phyloP scores from a whole-genome alignment of 441 rosid species.

The Jatropha podagrica region DNA sequence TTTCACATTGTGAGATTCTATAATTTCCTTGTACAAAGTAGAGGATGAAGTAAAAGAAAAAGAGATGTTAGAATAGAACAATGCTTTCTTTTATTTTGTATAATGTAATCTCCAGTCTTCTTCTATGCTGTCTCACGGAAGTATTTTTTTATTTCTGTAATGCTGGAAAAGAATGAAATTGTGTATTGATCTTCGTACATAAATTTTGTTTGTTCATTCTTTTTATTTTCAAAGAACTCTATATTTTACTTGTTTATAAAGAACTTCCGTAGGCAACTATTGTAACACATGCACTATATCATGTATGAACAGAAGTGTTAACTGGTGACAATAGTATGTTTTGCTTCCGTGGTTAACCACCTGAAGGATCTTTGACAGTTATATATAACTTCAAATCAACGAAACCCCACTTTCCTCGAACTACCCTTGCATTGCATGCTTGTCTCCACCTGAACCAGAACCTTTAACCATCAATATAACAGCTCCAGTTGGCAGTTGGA shows the following conservation, averaged over 20 bases:
- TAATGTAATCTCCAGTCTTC: conserved; percentile 22
- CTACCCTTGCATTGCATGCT: not conserved
- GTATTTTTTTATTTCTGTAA: conserved; percentile 18
- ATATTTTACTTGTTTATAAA: not conserved
- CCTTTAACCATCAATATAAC: not conserved
- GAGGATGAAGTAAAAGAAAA: conserved; percentile 18
- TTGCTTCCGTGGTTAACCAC: not conserved
- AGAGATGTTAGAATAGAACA: conserved; percentile 24
- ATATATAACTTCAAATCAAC: not conserved
- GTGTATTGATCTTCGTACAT: conserved; percentile 17
- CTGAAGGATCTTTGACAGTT: not conserved
- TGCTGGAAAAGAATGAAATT: conserved; percentile 16
- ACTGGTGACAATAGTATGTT: not conserved
- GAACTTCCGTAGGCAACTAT: not conserved
- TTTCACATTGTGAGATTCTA: conserved; percentile 21
- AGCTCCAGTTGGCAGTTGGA: too few species aligned
- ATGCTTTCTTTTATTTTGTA: conserved; percentile 19
- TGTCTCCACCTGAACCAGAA: not conserved
- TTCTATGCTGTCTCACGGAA: conserved; percentile 3
- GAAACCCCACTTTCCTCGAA: not conserved
- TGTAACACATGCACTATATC: not conserved
- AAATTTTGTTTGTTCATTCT: not conserved
- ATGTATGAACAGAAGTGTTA: not conserved
- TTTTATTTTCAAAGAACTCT: not conserved
- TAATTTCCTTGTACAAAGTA: conserved; percentile 35